Evolutionary conservation across 2,329 filamentous ascomycete species (phyloP).

Genomic region (Pseudocercospora fijiensis): DNA sequence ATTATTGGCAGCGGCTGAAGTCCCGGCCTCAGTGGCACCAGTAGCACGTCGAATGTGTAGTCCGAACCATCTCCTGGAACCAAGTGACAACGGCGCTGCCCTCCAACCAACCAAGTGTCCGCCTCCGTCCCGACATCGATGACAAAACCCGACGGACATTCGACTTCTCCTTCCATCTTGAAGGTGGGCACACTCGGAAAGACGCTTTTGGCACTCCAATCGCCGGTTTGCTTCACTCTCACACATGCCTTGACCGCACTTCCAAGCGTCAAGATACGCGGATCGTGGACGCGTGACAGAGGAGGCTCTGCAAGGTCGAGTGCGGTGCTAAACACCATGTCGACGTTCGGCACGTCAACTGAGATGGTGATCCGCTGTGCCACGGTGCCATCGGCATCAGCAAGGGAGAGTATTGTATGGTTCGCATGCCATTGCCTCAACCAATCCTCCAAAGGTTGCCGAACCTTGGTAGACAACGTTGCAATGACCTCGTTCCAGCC

Average conservation of each 20-base stretch:
- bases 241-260: conserved; percentile 65
- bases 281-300: background rate
- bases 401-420: conserved; percentile 32
- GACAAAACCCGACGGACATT: conserved; percentile 62
- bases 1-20: conserved; percentile 74
- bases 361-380: conserved; percentile 72
- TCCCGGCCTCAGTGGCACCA: conserved; percentile 78
- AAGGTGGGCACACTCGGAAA: conserved; percentile 28
- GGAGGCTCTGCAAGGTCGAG: conserved; percentile 28
- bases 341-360: conserved; percentile 81
- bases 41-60: conserved; percentile 63
- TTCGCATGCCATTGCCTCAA: conserved; percentile 57
- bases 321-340: conserved; percentile 73
- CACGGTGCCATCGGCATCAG: conserved; percentile 25
- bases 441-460: conserved; percentile 51
- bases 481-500: conserved; percentile 56
- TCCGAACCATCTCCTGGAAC: conserved; percentile 43
- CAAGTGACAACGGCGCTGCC: conserved; percentile 76
- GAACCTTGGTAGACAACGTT: conserved; percentile 48
- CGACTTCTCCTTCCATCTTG: conserved; percentile 21
- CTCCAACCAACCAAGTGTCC: conserved; percentile 83
- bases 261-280: conserved; percentile 57
- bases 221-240: conserved; percentile 55
- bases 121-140: conserved; percentile 75
- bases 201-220: conserved; percentile 57